Conservation (phyloP, 208 protist species). For the Phytomonas sp. region DNA sequence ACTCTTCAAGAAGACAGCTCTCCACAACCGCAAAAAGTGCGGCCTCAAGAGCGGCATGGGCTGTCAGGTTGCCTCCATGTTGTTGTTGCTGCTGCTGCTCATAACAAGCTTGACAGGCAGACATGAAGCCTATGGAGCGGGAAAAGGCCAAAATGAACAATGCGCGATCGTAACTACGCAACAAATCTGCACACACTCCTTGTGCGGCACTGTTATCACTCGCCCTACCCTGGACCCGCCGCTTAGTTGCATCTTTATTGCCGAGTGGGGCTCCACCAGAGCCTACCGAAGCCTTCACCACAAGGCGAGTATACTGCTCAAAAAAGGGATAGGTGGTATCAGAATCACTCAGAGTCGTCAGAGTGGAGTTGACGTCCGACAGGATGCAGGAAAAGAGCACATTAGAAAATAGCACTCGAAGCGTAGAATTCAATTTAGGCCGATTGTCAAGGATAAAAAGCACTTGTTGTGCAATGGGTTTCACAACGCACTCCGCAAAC, state of each 20-base stretch:
- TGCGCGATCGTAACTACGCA: constrained; percentile 65
- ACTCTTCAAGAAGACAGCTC: constrained; percentile 32
- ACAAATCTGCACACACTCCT: constrained; percentile 13
- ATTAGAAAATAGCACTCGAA: constrained; percentile 60
- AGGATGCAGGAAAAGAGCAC: constrained; percentile 55
- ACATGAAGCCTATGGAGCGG: constrained; percentile 14
- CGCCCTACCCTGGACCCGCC: constrained; percentile 10
- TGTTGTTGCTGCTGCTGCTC: not conserved
- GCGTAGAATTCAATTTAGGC: constrained; percentile 27
- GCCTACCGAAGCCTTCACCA: not conserved
- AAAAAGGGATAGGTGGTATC: constrained; percentile 33
- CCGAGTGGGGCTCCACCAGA: constrained; percentile 5
- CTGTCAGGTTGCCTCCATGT: constrained; percentile 4
- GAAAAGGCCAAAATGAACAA: constrained; percentile 55
- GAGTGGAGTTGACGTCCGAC: constrained; percentile 24
- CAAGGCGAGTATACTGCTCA: constrained; percentile 41
- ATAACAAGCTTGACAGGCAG: constrained; percentile 1
- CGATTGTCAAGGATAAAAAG: constrained; percentile 24
- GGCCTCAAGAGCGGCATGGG: constrained; percentile 28
- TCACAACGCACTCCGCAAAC: constrained; percentile 18
- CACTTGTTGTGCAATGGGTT: constrained; percentile 30
- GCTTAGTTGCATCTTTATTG: constrained; percentile 8
- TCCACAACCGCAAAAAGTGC: constrained; percentile 33
- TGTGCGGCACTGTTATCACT: constrained; percentile 13
- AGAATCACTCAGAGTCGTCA: constrained; percentile 26